Percentiles rank a stretch among this genome's conserved stretches.
Evolutionary conservation across 2,329 filamentous ascomycete species (phyloP).

Genomic region (Fusarium citri): DNA sequence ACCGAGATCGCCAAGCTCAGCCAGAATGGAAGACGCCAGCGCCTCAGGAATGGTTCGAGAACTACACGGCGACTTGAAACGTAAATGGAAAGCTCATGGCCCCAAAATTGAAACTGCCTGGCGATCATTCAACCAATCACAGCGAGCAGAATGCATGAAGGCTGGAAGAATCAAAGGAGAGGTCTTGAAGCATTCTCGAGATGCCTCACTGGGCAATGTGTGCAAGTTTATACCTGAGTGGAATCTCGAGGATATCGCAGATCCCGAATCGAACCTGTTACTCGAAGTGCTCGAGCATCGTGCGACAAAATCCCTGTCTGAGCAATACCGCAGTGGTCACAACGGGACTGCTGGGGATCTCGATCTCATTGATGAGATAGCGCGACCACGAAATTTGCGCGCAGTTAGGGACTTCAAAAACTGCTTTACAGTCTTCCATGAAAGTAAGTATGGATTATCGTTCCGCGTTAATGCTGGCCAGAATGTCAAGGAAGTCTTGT

Average conservation of each 20-base stretch:
- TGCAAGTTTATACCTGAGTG: constrained; percentile 57
- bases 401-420: constrained; percentile 42
- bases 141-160: constrained; percentile 52
- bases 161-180: constrained; percentile 48
- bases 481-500: neutral
- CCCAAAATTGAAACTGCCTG: constrained; percentile 54
- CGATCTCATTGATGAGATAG: constrained; percentile 51
- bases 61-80: constrained; percentile 53
- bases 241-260: constrained; percentile 57
- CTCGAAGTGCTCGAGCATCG: constrained; percentile 55
- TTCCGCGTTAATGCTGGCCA: constrained; percentile 30
- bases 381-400: constrained; percentile 50
- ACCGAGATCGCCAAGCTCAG: neutral
- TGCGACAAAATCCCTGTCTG: constrained; percentile 48
- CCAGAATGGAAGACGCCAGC: neutral
- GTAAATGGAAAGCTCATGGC: constrained; percentile 54
- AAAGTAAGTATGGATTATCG: constrained; percentile 53
- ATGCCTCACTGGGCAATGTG: constrained; percentile 52
- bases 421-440: constrained; percentile 53
- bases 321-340: constrained; percentile 51
- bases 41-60: constrained; percentile 16
- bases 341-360: constrained; percentile 52
- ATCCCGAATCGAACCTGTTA: constrained; percentile 49
- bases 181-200: constrained; percentile 52
- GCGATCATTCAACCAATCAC: constrained; percentile 51